A percentile compares a stretch with the other conserved stretches of the same genome.
Conservation (phyloP, 2,329 filamentous ascomycete species). For the Aspergillus transmontanensis region DNA sequence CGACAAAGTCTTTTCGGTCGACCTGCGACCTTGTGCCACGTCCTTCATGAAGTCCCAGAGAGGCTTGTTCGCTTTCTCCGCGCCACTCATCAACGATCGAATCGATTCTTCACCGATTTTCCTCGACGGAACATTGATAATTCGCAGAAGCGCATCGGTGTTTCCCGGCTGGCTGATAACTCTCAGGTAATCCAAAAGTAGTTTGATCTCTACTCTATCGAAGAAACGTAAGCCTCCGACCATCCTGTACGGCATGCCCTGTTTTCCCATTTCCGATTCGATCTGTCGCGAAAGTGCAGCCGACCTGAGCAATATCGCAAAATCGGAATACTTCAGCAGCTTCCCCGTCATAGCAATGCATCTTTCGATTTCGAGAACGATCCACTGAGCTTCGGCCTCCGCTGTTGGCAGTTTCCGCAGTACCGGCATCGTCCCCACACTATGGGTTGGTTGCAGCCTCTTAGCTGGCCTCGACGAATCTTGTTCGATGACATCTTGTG, state of each 20-base stretch:
- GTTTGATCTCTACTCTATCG: slow-evolving; percentile 85
- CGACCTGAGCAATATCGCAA: slow-evolving; percentile 85
- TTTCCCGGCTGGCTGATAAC: slow-evolving; percentile 83
- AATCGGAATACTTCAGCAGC: slow-evolving; percentile 73
- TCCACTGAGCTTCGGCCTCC: slow-evolving; percentile 79
- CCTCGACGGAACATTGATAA: slow-evolving; percentile 82
- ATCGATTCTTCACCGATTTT: slow-evolving; percentile 80
- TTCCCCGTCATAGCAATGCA: slow-evolving; percentile 70
- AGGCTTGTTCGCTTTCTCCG: slow-evolving; percentile 67
- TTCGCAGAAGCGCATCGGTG: slow-evolving; percentile 79
- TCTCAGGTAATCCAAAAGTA: slow-evolving; percentile 83
- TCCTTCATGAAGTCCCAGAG: slow-evolving; percentile 76
- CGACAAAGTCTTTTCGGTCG: slow-evolving; percentile 57
- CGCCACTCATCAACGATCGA: slow-evolving; percentile 73
- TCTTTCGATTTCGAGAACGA: slow-evolving; percentile 79
- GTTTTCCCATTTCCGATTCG: slow-evolving; percentile 77
- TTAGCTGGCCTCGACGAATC: slow-evolving; percentile 81
- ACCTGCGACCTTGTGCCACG: slow-evolving; percentile 55
- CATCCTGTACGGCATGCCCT: slow-evolving; percentile 87
- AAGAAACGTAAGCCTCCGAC: slow-evolving; percentile 90
- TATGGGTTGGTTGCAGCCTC: slow-evolving; percentile 76
- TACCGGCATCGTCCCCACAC: slow-evolving; percentile 76
- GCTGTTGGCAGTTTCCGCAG: slow-evolving; percentile 73
- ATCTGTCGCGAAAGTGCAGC: slow-evolving; percentile 82
- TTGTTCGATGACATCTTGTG: slow-evolving; percentile 86